phyloP scores from a whole-genome alignment of 768 basidiomycete species.

The Epithele typhae region DNA sequence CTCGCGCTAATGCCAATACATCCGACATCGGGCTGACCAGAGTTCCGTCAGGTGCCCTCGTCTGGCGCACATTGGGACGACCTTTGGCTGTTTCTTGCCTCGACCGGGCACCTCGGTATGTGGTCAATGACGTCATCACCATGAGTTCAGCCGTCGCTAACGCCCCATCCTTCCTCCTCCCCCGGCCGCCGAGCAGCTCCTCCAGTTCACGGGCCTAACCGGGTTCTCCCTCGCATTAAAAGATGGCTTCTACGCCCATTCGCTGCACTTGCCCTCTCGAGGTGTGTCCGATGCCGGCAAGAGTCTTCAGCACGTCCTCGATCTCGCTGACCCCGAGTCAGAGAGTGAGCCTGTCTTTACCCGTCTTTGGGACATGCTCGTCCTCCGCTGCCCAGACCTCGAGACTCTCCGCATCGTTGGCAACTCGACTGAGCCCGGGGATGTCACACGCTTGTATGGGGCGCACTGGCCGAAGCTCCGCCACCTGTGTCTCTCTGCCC shows the following conservation, averaged over 20 bases:
- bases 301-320: slow-evolving; percentile 1
- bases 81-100: slow-evolving; percentile 58
- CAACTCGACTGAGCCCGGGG: slow-evolving; percentile 46
- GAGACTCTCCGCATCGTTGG: slow-evolving; percentile 58
- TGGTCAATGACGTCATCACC: slow-evolving; percentile 11
- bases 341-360: slow-evolving; percentile 50
- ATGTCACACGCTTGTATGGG: slow-evolving; percentile 49
- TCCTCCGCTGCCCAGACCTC: slow-evolving; percentile 57
- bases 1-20: too few relatives aligned
- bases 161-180: not conserved
- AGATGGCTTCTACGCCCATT: slow-evolving; percentile 58
- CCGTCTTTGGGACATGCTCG: slow-evolving; percentile 70
- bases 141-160: not conserved
- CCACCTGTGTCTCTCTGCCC: slow-evolving; percentile 58
- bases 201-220: slow-evolving; percentile 59
- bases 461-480: slow-evolving; percentile 68
- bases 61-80: slow-evolving; percentile 56
- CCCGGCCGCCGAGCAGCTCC: slow-evolving; percentile 43
- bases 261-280: slow-evolving; percentile 50
- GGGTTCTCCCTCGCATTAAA: slow-evolving; percentile 62
- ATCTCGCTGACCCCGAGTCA: slow-evolving; percentile 7
- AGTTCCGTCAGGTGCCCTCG: slow-evolving; percentile 55
- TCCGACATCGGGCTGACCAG: not conserved
- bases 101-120: slow-evolving; percentile 58
- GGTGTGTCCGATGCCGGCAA: slow-evolving; percentile 37